A percentile compares a stretch with the other conserved stretches of the same genome.
These are phyloP conservation scores for Zygoascus tannicola DNA, from an alignment of 805 yeast genomes.

Conservation along the genomic window DNA sequence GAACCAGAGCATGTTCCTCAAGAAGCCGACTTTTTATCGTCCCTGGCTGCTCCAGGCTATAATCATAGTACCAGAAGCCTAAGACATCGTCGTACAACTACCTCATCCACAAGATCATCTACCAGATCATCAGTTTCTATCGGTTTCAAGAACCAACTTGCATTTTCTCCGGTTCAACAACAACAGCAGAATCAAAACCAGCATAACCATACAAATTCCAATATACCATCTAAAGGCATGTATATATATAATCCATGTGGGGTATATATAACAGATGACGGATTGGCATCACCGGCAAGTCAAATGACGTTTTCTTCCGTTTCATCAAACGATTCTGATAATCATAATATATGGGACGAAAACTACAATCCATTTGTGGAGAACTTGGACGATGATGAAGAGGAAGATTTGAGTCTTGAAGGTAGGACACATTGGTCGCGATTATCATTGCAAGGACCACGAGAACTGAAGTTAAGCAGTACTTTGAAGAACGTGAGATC, in stretches of 20 bases:
- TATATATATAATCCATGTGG: neutral
- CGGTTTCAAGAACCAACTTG: neutral
- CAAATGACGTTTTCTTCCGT: neutral
- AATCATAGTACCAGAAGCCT: too few relatives aligned
- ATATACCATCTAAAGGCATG: too few relatives aligned
- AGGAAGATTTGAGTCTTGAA: neutral
- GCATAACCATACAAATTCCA: too few relatives aligned
- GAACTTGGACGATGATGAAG: neutral
- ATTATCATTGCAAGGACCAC: neutral
- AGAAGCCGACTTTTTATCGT: too few relatives aligned
- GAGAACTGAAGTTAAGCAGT: neutral
- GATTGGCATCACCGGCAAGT: neutral
- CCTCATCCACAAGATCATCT: neutral
- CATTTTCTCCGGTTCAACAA: neutral
- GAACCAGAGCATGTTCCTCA: too few relatives aligned
- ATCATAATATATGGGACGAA: neutral
- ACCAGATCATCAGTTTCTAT: neutral
- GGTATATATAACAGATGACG: neutral
- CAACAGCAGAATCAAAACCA: neutral
- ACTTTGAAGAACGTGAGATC: neutral
- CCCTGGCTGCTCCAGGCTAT: too few relatives aligned
- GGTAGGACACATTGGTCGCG: neutral
- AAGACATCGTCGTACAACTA: neutral
- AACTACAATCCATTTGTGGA: neutral
- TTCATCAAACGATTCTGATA: neutral